Conservation (phyloP, 2,329 filamentous ascomycete species). For the Cladosporium sp. region DNA sequence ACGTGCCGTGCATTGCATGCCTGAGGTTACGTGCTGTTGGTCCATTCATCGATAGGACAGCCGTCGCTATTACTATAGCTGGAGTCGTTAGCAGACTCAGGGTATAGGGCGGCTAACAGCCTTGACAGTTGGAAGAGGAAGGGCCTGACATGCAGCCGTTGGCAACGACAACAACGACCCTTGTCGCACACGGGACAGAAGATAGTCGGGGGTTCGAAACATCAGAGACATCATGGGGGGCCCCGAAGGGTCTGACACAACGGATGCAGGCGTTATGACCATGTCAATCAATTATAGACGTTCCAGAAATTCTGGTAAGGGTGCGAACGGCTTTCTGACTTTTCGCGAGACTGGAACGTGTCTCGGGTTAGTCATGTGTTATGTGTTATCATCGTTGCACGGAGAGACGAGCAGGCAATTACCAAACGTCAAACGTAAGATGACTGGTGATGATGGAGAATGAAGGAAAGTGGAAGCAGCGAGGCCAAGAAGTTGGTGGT, state of each 20-base stretch:
- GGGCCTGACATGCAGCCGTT: not conserved
- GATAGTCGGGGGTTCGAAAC: not conserved
- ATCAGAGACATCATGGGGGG: not conserved
- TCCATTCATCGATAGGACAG: not conserved
- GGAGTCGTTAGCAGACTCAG: not conserved
- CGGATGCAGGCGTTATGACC: not conserved
- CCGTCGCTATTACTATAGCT: not conserved
- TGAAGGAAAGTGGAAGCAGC: not conserved
- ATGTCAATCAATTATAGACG: not conserved
- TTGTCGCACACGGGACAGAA: not conserved
- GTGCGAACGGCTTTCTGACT: not conserved
- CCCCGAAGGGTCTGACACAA: slow-evolving; percentile 4
- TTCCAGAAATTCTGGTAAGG: slow-evolving; percentile 3
- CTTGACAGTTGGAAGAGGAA: not conserved
- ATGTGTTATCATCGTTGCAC: not conserved
- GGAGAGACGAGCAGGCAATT: not conserved
- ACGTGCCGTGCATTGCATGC: not conserved
- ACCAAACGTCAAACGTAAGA: not conserved
- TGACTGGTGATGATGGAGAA: too few species aligned
- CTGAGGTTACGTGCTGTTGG: not conserved
- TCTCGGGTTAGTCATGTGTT: not conserved
- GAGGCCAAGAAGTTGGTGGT: not conserved
- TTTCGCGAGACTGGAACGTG: not conserved
- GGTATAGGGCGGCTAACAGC: not conserved
- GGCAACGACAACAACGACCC: not conserved